phyloP scores from a whole-genome alignment of 192 early-diverging fungal genomes.

The Piromyces sp. region DNA sequence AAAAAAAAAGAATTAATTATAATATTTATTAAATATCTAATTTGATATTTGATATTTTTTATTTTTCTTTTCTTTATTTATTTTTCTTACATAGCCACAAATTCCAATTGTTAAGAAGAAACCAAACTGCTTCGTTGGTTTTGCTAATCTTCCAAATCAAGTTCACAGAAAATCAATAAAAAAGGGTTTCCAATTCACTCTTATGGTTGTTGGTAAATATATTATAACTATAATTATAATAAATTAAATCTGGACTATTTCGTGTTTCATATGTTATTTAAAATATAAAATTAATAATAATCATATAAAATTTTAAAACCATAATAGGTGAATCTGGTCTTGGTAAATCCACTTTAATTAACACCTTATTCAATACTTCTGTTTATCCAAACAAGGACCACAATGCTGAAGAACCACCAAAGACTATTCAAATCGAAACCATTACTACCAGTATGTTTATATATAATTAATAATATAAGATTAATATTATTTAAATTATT shows the following conservation, averaged over 20 bases:
- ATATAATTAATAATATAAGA: background rate
- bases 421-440: constrained; percentile 88
- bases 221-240: too few species aligned
- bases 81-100: constrained; percentile 1
- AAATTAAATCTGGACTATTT: too few species aligned
- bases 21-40: too few species aligned
- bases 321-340: constrained; percentile 74
- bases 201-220: constrained; percentile 92
- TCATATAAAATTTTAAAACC: too few species aligned
- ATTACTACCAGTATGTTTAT: constrained; percentile 57
- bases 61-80: background rate
- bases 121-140: constrained; percentile 28
- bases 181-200: constrained; percentile 92
- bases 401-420: constrained; percentile 57
- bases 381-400: constrained; percentile 73
- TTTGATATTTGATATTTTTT: too few species aligned
- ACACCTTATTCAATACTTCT: constrained; percentile 93
- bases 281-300: too few species aligned
- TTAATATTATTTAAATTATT: too few species aligned
- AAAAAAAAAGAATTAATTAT: too few species aligned
- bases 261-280: too few species aligned
- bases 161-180: constrained; percentile 75
- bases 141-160: constrained; percentile 23
- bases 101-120: constrained; percentile 35
- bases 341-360: constrained; percentile 95